Percentiles rank a stretch among this genome's conserved stretches.
Conservation (phyloP, 805 yeast species). For the Candida sithepensis region DNA sequence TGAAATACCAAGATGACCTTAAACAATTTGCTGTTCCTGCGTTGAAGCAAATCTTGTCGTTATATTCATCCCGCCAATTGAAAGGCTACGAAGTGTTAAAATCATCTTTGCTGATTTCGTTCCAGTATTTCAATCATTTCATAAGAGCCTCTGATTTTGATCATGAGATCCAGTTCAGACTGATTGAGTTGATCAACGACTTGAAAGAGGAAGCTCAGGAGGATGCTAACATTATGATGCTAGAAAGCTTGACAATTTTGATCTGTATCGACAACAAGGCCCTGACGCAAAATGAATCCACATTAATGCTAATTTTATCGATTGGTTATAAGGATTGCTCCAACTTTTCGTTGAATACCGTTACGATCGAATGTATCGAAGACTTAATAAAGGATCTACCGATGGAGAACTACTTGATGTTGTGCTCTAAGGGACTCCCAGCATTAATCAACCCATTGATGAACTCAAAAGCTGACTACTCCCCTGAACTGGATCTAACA, state of each 20-base stretch:
- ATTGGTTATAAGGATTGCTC: conserved; percentile 72
- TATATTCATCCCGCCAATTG: conserved; percentile 20
- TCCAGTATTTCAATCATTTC: conserved; percentile 40
- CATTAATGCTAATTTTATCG: conserved; percentile 54
- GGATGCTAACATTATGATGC: conserved; percentile 70
- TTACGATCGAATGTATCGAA: conserved; percentile 66
- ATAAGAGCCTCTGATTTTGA: conserved; percentile 21
- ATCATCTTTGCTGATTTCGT: conserved; percentile 43
- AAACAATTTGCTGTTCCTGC: conserved; percentile 23
- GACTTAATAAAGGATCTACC: conserved; percentile 50
- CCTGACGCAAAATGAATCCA: conserved; percentile 30
- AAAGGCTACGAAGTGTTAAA: conserved; percentile 21
- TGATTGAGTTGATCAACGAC: conserved; percentile 36
- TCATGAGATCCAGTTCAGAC: conserved; percentile 22
- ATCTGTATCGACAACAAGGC: conserved; percentile 43
- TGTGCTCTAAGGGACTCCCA: conserved; percentile 54
- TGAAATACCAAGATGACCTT: conserved; percentile 40
- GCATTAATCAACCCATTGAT: conserved; percentile 39
- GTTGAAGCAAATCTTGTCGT: conserved; percentile 21
- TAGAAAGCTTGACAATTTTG: conserved; percentile 64
- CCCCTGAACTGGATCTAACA: conserved; percentile 56
- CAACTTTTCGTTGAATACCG: conserved; percentile 64
- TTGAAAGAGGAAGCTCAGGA: conserved; percentile 66
- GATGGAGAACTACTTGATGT: conserved; percentile 39
- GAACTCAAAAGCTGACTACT: conserved; percentile 42